Evolutionary conservation across 352 stramenopile genomes (phyloP).

Genomic region (Phytophthora megakarya): DNA sequence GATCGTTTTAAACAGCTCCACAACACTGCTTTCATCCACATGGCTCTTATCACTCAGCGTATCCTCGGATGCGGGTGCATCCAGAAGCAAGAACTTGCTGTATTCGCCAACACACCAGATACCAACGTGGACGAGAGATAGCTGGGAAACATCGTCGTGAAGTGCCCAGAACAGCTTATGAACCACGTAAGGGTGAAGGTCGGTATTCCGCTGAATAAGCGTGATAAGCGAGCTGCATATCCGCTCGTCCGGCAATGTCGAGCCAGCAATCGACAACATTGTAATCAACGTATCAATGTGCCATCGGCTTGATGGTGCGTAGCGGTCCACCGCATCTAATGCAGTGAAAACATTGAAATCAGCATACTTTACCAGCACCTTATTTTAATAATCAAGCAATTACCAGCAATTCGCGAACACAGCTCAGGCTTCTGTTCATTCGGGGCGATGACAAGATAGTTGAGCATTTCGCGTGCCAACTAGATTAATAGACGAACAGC

Average conservation of each 20-base stretch:
- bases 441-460: constrained; percentile 98
- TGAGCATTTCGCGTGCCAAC: constrained; percentile 98
- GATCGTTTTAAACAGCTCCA: constrained; percentile 82
- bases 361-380: background rate
- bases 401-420: constrained; percentile 94
- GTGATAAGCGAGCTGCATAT: constrained; percentile 96
- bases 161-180: constrained; percentile 98
- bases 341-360: constrained; percentile 7
- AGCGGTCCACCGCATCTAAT: constrained; percentile 84
- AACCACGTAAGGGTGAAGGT: constrained; percentile 94
- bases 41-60: constrained; percentile 65
- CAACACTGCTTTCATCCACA: constrained; percentile 69
- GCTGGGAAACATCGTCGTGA: constrained; percentile 94
- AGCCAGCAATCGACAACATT: constrained; percentile 97
- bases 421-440: constrained; percentile 95
- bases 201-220: constrained; percentile 93
- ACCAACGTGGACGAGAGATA: constrained; percentile 96
- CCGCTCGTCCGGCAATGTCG: constrained; percentile 90
- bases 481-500: constrained; percentile 26
- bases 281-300: constrained; percentile 98
- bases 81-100: constrained; percentile 89
- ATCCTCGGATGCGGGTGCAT: constrained; percentile 64
- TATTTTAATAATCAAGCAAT: constrained; percentile 37
- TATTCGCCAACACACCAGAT: constrained; percentile 99
- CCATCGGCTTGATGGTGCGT: constrained; percentile 87